A percentile compares a stretch with the other conserved stretches of the same genome.
phyloP scores from a whole-genome alignment of 2,329 filamentous ascomycete genomes.

The Coleophoma crateriformis region DNA sequence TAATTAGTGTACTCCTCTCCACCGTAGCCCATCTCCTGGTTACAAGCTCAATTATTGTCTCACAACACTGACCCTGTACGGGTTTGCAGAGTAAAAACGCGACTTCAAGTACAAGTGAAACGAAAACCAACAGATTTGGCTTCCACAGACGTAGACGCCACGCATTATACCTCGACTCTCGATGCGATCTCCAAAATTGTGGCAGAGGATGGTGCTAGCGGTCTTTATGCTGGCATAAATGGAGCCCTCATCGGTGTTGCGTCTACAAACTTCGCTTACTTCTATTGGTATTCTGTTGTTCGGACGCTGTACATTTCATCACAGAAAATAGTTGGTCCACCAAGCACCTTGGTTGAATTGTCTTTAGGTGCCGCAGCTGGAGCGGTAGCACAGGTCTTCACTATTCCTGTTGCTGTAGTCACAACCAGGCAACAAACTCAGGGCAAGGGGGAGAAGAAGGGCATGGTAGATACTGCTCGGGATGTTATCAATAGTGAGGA shows the following conservation, averaged over 20 bases:
- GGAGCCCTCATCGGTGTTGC: conserved; percentile 87
- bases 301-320: conserved; percentile 70
- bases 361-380: conserved; percentile 81
- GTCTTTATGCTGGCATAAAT: conserved; percentile 84
- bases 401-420: conserved; percentile 91
- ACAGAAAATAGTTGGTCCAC: conserved; percentile 52
- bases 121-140: conserved; percentile 38
- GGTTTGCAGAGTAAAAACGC: conserved; percentile 76
- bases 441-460: conserved; percentile 75
- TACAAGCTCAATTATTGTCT: no score
- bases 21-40: no score
- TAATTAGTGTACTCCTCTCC: background rate
- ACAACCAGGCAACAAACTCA: conserved; percentile 97
- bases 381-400: conserved; percentile 89
- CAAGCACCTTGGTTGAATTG: conserved; percentile 78
- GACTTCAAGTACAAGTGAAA: conserved; percentile 91
- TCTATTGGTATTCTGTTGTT: conserved; percentile 96
- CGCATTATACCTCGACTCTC: conserved; percentile 81
- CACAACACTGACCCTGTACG: background rate
- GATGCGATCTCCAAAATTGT: conserved; percentile 86
- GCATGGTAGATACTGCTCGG: conserved; percentile 77
- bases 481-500: conserved; percentile 91
- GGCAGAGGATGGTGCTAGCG: conserved; percentile 70
- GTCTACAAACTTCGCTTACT: conserved; percentile 98
- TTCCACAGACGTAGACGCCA: conserved; percentile 41